Conservation (phyloP, 2,329 filamentous ascomycete species). For the Verticillium nonalfalfae region DNA sequence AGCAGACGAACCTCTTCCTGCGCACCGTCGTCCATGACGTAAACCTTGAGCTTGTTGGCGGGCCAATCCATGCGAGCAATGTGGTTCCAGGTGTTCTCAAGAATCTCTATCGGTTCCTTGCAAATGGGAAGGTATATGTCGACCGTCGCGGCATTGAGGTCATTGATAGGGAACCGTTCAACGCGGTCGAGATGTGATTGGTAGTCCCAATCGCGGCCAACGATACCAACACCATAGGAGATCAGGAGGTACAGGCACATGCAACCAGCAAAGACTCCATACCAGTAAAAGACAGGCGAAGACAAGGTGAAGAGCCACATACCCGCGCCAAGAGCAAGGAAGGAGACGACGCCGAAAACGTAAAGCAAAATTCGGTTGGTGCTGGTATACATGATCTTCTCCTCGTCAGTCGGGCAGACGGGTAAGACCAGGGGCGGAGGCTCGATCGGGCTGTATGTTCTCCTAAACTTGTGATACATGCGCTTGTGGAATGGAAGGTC, state of each 20-base stretch:
- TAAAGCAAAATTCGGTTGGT: constrained; percentile 33
- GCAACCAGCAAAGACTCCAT: constrained; percentile 27
- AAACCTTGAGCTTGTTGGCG: constrained; percentile 24
- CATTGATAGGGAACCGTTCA: constrained; percentile 21
- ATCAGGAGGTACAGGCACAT: constrained; percentile 33
- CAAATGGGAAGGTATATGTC: constrained; percentile 35
- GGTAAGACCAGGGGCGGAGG: constrained; percentile 27
- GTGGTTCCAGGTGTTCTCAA: constrained; percentile 29
- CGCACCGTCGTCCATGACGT: constrained; percentile 32
- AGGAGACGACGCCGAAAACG: constrained; percentile 30
- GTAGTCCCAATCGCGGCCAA: constrained; percentile 31
- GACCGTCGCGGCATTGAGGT: constrained; percentile 26
- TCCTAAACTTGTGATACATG: constrained; percentile 17
- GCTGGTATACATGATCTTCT: constrained; percentile 29
- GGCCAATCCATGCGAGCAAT: constrained; percentile 28
- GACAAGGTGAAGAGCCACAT: constrained; percentile 34
- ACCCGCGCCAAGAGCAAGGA: constrained; percentile 30
- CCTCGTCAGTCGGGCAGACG: constrained; percentile 27
- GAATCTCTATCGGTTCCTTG: constrained; percentile 31
- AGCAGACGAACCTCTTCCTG: constrained; percentile 21
- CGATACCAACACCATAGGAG: constrained; percentile 30
- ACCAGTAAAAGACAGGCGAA: constrained; percentile 27
- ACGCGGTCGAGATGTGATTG: constrained; percentile 22
- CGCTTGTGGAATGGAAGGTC: constrained; percentile 13
- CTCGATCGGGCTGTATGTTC: constrained; percentile 24